Evolutionary conservation across 495 filamentous ascomycete genomes (phyloP).

Genomic region (Penicillium cinerascens): DNA sequence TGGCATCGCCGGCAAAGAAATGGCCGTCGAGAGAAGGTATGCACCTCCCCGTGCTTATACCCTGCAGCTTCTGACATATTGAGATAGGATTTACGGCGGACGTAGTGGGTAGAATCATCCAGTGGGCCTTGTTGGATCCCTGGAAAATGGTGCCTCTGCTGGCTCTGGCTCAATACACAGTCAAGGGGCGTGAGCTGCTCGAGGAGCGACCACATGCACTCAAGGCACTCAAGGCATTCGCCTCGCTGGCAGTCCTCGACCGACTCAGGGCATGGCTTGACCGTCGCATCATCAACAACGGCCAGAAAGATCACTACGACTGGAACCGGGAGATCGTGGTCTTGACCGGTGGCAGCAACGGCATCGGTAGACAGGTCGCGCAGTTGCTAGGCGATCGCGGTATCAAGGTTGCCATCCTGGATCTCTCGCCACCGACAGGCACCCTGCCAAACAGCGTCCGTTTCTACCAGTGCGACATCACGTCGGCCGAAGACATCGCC

Average conservation of each 20-base stretch:
- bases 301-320: slow-evolving; percentile 56
- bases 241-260: slow-evolving; percentile 44
- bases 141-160: slow-evolving; percentile 54
- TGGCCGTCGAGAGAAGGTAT: slow-evolving; percentile 37
- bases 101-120: slow-evolving; percentile 50
- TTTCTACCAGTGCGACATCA: slow-evolving; percentile 65
- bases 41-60: not conserved
- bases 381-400: slow-evolving; percentile 54
- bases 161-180: slow-evolving; percentile 56
- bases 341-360: slow-evolving; percentile 67
- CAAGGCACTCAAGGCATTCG: slow-evolving; percentile 23
- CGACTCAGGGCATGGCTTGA: slow-evolving; percentile 50
- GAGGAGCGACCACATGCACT: slow-evolving; percentile 41
- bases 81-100: slow-evolving; percentile 59
- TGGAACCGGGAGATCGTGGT: slow-evolving; percentile 68
- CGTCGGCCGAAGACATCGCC: slow-evolving; percentile 47
- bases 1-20: slow-evolving; percentile 19
- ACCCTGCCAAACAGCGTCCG: slow-evolving; percentile 50
- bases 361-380: slow-evolving; percentile 63
- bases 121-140: slow-evolving; percentile 57
- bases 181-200: slow-evolving; percentile 49
- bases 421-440: slow-evolving; percentile 59
- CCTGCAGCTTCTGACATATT: not conserved
- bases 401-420: slow-evolving; percentile 65
- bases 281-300: slow-evolving; percentile 57